Percentiles rank a stretch among this genome's conserved stretches.
Conservation (phyloP, 768 basidiomycete species). For the Kwoniella pini region DNA sequence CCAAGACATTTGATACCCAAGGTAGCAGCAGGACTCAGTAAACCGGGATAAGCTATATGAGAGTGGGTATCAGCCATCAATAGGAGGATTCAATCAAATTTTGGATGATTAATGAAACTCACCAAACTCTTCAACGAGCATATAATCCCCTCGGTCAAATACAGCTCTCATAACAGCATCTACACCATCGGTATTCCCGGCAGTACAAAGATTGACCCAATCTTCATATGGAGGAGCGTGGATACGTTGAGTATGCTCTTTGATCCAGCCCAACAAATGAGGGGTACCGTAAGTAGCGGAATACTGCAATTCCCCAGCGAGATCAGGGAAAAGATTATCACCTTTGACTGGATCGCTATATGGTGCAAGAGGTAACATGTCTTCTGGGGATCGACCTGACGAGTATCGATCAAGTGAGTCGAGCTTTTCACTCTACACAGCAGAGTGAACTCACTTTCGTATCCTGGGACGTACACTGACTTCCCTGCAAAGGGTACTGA, state of each 20-base stretch:
- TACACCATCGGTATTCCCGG: constrained; percentile 70
- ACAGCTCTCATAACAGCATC: constrained; percentile 34
- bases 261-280: constrained; percentile 35
- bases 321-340: constrained; percentile 32
- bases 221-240: constrained; percentile 60
- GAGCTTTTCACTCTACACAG: neutral
- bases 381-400: constrained; percentile 14
- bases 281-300: constrained; percentile 31
- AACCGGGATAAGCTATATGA: constrained; percentile 51
- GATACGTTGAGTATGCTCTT: constrained; percentile 35
- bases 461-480: constrained; percentile 41
- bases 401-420: neutral
- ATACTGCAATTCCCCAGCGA: constrained; percentile 39
- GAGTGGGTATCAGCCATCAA: constrained; percentile 32
- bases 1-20: constrained; percentile 47
- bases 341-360: constrained; percentile 30
- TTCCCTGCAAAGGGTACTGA: constrained; percentile 42
- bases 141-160: constrained; percentile 45
- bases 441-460: constrained; percentile 32
- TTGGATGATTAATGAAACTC: constrained; percentile 35
- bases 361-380: constrained; percentile 31
- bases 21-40: constrained; percentile 58
- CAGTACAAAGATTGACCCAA: constrained; percentile 61
- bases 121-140: constrained; percentile 67
- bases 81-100: neutral